These are phyloP conservation scores for Chalaropsis thielavioides DNA, from an alignment of 2,329 filamentous ascomycete genomes.

Conservation along the genomic window DNA sequence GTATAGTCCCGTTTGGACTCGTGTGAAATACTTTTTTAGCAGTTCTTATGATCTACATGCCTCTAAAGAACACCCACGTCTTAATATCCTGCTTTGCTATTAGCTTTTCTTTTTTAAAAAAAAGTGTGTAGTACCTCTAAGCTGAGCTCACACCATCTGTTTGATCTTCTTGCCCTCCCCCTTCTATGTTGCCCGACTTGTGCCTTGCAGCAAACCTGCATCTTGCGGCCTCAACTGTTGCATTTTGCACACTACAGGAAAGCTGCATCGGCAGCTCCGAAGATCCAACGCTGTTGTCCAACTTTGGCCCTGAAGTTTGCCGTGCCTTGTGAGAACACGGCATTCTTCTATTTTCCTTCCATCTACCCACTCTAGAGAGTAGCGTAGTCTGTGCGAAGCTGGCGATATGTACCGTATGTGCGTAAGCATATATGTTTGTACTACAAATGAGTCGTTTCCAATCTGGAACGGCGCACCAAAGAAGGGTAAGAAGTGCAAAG, in stretches of 20 bases:
- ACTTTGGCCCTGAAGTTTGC: not conserved
- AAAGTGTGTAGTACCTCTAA: not conserved
- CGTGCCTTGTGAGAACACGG: not conserved
- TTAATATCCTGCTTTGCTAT: not conserved
- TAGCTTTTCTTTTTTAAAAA: not conserved
- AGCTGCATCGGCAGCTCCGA: slow-evolving; percentile 8
- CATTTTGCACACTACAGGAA: not conserved
- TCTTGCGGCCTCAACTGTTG: not conserved
- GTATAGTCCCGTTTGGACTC: not conserved
- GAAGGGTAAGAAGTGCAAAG: not conserved
- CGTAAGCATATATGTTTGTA: not conserved
- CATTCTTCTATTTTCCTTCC: not conserved
- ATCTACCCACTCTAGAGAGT: not conserved
- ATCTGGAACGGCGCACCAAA: not conserved
- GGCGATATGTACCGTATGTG: not conserved
- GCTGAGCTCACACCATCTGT: not conserved
- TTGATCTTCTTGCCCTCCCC: not conserved
- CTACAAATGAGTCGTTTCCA: not conserved
- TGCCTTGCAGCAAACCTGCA: slow-evolving; percentile 1
- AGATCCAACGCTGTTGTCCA: not conserved
- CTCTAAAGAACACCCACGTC: not conserved
- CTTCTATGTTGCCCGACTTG: not conserved
- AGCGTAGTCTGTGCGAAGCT: not conserved
- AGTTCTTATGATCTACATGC: not conserved
- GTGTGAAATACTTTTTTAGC: not conserved